A percentile compares a stretch with the other conserved stretches of the same genome.
phyloP scores from a whole-genome alignment of 2,329 filamentous ascomycete genomes.

The Xylariaceae sp. region DNA sequence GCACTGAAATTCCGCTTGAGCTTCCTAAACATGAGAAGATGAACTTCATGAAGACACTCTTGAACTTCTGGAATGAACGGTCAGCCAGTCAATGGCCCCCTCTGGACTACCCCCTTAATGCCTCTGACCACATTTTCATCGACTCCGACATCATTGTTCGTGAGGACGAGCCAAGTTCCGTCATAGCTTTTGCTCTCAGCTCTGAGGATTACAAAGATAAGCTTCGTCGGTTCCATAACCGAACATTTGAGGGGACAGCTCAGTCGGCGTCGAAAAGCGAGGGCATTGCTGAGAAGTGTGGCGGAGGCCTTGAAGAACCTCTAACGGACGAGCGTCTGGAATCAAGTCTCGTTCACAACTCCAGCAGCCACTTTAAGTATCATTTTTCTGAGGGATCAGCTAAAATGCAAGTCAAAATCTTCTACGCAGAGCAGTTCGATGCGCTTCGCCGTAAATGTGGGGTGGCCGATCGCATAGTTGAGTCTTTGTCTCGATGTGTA shows the following conservation, averaged over 20 bases:
- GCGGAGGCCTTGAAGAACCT: constrained; percentile 25
- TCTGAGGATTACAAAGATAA: constrained; percentile 84
- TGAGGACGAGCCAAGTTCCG: constrained; percentile 93
- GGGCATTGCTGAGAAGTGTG: constrained; percentile 27
- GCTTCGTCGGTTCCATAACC: constrained; percentile 45
- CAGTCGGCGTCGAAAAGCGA: constrained; percentile 27
- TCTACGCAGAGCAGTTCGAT: constrained; percentile 97
- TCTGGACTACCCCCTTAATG: constrained; percentile 83
- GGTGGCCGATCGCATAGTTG: constrained; percentile 86
- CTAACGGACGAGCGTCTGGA: constrained; percentile 67
- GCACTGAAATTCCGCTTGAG: constrained; percentile 59
- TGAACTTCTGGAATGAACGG: constrained; percentile 96
- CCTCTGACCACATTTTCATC: constrained; percentile 90
- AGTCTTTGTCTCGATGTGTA: constrained; percentile 88
- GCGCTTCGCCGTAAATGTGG: constrained; percentile 89
- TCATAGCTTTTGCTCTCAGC: constrained; percentile 87
- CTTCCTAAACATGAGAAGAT: constrained; percentile 89
- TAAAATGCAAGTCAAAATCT: constrained; percentile 95
- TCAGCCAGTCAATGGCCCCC: constrained; percentile 92
- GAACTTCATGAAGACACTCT: constrained; percentile 90
- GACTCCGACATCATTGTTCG: constrained; percentile 96
- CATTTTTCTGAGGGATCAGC: constrained; percentile 92
- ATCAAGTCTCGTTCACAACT: constrained; percentile 74
- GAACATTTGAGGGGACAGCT: constrained; percentile 21
- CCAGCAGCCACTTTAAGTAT: constrained; percentile 91